Base-by-base conservation (phyloP, 1,284 basidiomycete genomes). In the Retiboletus flavoniger region DNA sequence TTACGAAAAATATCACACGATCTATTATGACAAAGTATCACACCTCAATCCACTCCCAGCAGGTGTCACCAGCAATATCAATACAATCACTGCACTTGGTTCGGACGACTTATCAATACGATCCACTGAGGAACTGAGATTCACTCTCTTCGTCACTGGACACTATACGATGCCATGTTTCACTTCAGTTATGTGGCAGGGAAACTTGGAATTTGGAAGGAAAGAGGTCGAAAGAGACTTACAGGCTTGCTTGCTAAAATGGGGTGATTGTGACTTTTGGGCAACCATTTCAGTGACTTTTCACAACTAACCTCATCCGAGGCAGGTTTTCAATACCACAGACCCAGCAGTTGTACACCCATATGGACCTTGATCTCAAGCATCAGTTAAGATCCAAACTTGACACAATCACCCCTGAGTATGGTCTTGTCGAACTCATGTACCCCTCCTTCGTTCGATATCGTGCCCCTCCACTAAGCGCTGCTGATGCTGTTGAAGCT, bases 111-210 rank as follows among this genome's bases (percentile, higher is more conserved):
- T 81, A 52, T 85, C 85, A 29, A 85, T 98, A 53, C 81, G 91
- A 34, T 78, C 84, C 35, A 86, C 84, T 31, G 92, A 95, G 48
- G 95, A 98, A 69, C 77, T 97, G 50, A 81, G 97, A 11, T 99
- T 99, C 71, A 94, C 89, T 72, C 79, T 99, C 96, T 97, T 71
- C 82, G 96, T 50, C 97, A 99, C 74, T 99, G 97, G 97, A 97
- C 89, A 46, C 73, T 99, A 39, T 98, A 98, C 69, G 95, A 98
- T 66, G 86, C 94, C 11, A 99, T 99, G 96, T 89, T 91, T 67
- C 96, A 99, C 70, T 97, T 95, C 1, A 89, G 90, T 59, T 99
- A 99, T 66, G 89, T 99, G 14, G 96, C 95, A 1, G 88, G 90
- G 40, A 95, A 95, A 71, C 80, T 99, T 60, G 94, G 94, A 2